Evolutionary conservation across 2,329 filamentous ascomycete genomes (phyloP).

Genomic region (Tolypocladium guangdongense): DNA sequence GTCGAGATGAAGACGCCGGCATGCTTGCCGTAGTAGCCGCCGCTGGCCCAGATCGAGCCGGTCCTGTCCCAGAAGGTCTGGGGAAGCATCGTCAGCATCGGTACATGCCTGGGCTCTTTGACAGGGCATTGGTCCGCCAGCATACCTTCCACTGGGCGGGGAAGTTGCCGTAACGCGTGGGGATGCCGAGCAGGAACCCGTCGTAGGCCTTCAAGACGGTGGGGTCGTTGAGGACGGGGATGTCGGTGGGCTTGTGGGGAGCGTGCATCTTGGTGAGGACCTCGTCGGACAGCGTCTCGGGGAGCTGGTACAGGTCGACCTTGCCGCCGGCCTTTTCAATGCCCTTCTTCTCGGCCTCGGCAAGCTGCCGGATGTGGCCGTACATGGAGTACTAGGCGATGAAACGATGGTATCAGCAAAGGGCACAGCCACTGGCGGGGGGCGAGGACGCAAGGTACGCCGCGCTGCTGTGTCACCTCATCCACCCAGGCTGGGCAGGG

Average conservation of each 20-base stretch:
- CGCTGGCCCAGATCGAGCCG: slow-evolving; percentile 70
- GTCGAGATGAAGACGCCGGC: slow-evolving; percentile 87
- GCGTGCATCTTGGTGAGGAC: slow-evolving; percentile 88
- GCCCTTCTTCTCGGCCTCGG: slow-evolving; percentile 82
- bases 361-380: slow-evolving; percentile 76
- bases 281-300: slow-evolving; percentile 77
- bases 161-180: slow-evolving; percentile 95
- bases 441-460: neutral
- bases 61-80: slow-evolving; percentile 78
- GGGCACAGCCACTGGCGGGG: neutral
- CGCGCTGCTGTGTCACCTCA: neutral
- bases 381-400: slow-evolving; percentile 73
- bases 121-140: neutral
- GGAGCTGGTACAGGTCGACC: slow-evolving; percentile 75
- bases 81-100: neutral
- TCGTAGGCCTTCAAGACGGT: slow-evolving; percentile 63
- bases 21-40: slow-evolving; percentile 76
- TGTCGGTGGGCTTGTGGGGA: slow-evolving; percentile 57
- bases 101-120: neutral
- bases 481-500: neutral
- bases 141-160: slow-evolving; percentile 79
- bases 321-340: slow-evolving; percentile 78
- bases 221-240: slow-evolving; percentile 52
- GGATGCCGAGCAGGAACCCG: slow-evolving; percentile 85
- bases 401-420: neutral